Percentiles rank a stretch among this genome's conserved stretches.
These are phyloP conservation scores for Trichoderma koningiopsis DNA, from an alignment of 2,329 filamentous ascomycete species.

Conservation along the genomic window DNA sequence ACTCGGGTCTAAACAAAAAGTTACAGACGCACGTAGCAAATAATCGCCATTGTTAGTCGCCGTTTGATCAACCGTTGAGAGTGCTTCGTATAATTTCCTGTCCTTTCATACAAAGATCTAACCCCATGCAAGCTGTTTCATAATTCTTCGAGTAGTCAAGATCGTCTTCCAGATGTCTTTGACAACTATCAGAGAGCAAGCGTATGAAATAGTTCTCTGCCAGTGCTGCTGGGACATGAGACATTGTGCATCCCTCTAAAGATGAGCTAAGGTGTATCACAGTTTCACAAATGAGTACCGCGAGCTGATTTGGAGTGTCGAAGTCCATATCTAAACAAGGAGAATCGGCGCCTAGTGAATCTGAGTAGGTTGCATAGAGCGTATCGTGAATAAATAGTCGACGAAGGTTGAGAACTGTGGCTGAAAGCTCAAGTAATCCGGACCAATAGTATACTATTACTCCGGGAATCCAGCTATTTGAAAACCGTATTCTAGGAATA, in stretches of 20 bases:
- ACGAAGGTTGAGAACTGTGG: not conserved
- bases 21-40: not conserved
- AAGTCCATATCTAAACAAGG: not conserved
- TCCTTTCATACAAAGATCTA: not conserved
- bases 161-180: not conserved
- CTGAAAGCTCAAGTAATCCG: not conserved
- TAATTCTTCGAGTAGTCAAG: not conserved
- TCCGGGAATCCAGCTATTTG: not conserved
- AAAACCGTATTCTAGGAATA: not conserved
- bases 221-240: not conserved
- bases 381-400: not conserved
- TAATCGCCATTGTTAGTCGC: not conserved
- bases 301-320: not conserved
- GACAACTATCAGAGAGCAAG: not conserved
- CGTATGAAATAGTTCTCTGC: not conserved
- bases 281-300: not conserved
- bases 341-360: not conserved
- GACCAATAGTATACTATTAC: not conserved
- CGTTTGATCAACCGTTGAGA: not conserved
- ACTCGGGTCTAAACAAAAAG: not conserved
- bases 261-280: conserved; percentile 2
- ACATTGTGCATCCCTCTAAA: not conserved
- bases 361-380: not conserved
- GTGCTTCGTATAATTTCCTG: not conserved
- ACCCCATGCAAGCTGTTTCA: not conserved